Evolutionary conservation across 2,329 filamentous ascomycete genomes (phyloP), one percentile per base, ranked within the genome.

Genomic region (Fusarium domesticum): DNA sequence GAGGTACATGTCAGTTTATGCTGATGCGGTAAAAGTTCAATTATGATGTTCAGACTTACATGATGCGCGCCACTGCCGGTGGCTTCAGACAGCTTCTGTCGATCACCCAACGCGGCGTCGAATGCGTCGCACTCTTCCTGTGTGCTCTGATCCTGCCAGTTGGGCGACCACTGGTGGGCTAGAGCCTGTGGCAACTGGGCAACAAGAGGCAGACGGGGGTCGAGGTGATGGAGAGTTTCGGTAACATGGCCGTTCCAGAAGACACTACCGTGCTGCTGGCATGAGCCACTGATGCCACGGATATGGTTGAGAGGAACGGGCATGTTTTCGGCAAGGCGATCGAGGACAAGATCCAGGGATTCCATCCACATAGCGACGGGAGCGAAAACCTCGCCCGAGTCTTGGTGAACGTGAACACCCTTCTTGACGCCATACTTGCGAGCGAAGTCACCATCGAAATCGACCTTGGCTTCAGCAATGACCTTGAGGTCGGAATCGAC

Each of bases 61-160:
- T 97, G 93, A 70, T 98, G 93, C 4, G 93, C 93, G 55, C 90
- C 86, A 64, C 92, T 96, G 20, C 93, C 93, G 8, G 93, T 96
- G 16, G 80, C 81, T 40, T 85, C 69, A 0, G 93, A 93, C 57
- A 98, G 70, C 50, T 77, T 75, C 59, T 85, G 77, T 3, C 80
- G 73, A 6, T 74, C 74, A 1, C 87, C 87, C 6, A 96, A 70
- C 41, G 75, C 73, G 5, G 72, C 77, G 65, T 97, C 91, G 62
- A 97, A 97, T 51, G 80, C 76, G 64, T 96, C 90, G 64, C 91
- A 96, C 70, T 98, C 88, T 54, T 76, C 76, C 71, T 96, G 90
- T 2, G 93, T 97, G 70, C 90, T 96, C 50, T 91, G 86, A 66
- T 98, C 93, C 70, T 97, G 93, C 93, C 93, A 98, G 67, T 97